Percentiles rank a stretch among this genome's conserved stretches.
Conservation (phyloP, 208 protist species). For the Leptomonas pyrrhocoris region DNA sequence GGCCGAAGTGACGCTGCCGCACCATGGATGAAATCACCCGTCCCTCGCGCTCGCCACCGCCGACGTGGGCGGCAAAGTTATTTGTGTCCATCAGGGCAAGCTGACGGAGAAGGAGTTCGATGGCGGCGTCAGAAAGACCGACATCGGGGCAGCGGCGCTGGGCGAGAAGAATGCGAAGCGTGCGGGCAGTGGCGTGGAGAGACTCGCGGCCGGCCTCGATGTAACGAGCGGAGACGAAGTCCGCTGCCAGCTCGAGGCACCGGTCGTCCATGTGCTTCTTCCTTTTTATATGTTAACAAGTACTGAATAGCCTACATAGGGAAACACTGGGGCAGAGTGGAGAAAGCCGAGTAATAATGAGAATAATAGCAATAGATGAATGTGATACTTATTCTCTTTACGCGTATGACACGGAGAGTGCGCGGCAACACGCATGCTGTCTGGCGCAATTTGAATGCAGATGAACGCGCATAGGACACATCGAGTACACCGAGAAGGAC, state of each 20-base stretch:
- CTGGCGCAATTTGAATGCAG: too few relatives aligned
- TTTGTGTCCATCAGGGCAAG: constrained; percentile 95
- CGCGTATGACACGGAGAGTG: too few relatives aligned
- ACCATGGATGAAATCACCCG: constrained; percentile 90
- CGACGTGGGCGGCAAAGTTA: constrained; percentile 89
- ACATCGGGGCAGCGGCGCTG: constrained; percentile 91
- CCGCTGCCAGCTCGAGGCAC: constrained; percentile 44
- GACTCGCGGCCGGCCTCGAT: constrained; percentile 56
- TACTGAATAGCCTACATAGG: too few relatives aligned
- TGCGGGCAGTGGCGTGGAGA: constrained; percentile 35
- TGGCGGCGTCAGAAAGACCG: constrained; percentile 85
- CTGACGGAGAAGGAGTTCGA: constrained; percentile 92
- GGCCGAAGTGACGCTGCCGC: constrained; percentile 72
- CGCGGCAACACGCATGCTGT: too few relatives aligned
- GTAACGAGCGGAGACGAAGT: constrained; percentile 56
- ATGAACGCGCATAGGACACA: too few relatives aligned
- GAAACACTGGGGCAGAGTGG: too few relatives aligned
- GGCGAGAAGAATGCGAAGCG: constrained; percentile 64
- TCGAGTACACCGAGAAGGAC: too few relatives aligned
- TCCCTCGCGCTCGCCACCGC: constrained; percentile 97
- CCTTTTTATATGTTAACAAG: neutral
- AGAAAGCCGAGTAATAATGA: too few relatives aligned
- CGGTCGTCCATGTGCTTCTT: constrained; percentile 49
- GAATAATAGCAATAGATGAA: too few relatives aligned
- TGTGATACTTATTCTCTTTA: too few relatives aligned